A percentile compares a stretch with the other conserved stretches of the same genome.
phyloP scores from a whole-genome alignment of 2,329 filamentous ascomycete species.

The Penicillium sp. region DNA sequence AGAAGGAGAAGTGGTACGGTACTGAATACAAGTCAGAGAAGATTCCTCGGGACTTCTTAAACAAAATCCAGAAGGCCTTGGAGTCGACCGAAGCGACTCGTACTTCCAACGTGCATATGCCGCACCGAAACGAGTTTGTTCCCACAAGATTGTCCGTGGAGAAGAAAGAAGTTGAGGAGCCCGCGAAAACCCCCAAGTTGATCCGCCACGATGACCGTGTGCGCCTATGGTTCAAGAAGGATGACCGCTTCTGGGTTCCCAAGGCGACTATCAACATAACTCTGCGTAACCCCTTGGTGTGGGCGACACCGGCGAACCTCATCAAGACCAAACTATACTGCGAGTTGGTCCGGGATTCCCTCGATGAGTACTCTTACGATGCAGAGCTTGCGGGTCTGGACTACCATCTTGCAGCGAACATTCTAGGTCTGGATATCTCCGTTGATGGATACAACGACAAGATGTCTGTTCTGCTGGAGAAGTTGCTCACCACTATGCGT shows the following conservation, averaged over 20 bases:
- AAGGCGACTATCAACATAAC: slow-evolving; percentile 85
- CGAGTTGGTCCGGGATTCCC: slow-evolving; percentile 79
- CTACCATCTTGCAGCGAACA: slow-evolving; percentile 73
- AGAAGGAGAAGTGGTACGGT: slow-evolving; percentile 96
- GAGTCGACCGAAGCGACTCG: slow-evolving; percentile 58
- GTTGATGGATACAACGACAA: slow-evolving; percentile 96
- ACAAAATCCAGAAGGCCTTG: slow-evolving; percentile 65
- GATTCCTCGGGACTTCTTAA: slow-evolving; percentile 72
- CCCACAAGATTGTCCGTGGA: slow-evolving; percentile 90
- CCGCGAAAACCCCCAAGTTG: slow-evolving; percentile 70
- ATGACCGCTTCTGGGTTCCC: slow-evolving; percentile 97
- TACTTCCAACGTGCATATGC: slow-evolving; percentile 73
- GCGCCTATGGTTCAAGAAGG: slow-evolving; percentile 96
- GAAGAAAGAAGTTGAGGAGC: slow-evolving; percentile 81
- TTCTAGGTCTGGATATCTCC: slow-evolving; percentile 71
- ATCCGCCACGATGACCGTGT: slow-evolving; percentile 79
- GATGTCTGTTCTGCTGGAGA: slow-evolving; percentile 82
- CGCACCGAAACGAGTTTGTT: slow-evolving; percentile 93
- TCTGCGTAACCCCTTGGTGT: slow-evolving; percentile 74
- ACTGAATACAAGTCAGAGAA: slow-evolving; percentile 86
- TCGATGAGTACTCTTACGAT: slow-evolving; percentile 94
- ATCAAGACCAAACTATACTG: slow-evolving; percentile 79
- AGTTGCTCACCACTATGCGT: slow-evolving; percentile 78
- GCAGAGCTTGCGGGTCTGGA: slow-evolving; percentile 87
- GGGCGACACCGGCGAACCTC: slow-evolving; percentile 71